A percentile compares a stretch with the other conserved stretches of the same genome.
Conservation (phyloP, 2,329 filamentous ascomycete genomes). For the Dichotomopilus funicola region DNA sequence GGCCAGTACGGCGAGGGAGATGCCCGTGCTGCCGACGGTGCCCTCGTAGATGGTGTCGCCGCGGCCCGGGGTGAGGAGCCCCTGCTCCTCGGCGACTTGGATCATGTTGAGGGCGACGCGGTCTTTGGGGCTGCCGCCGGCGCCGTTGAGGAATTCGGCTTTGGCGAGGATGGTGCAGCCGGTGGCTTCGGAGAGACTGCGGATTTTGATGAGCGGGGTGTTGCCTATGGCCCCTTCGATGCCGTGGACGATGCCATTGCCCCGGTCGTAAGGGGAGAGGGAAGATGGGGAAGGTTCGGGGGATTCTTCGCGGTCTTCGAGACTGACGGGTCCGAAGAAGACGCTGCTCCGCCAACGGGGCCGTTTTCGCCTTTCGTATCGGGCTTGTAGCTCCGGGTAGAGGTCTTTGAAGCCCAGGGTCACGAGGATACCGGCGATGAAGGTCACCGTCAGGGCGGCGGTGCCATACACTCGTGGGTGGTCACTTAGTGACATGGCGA, state of each 20-base stretch:
- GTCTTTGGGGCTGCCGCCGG: conserved; percentile 90
- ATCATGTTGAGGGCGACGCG: conserved; percentile 91
- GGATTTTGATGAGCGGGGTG: conserved; percentile 82
- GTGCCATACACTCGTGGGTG: conserved; percentile 57
- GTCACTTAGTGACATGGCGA: conserved; percentile 51
- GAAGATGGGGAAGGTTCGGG: background rate
- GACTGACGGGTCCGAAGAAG: conserved; percentile 44
- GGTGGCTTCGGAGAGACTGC: conserved; percentile 76
- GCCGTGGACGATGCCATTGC: conserved; percentile 57
- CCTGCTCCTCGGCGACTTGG: conserved; percentile 67
- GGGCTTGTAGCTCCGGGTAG: conserved; percentile 65
- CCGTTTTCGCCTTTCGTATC: conserved; percentile 46
- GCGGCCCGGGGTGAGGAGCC: conserved; percentile 67
- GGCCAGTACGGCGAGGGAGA: conserved; percentile 84
- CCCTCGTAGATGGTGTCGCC: conserved; percentile 97
- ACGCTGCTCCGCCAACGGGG: conserved; percentile 36
- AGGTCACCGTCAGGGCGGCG: conserved; percentile 63
- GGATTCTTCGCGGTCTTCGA: conserved; percentile 49
- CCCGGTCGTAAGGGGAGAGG: conserved; percentile 19
- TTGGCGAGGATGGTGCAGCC: conserved; percentile 88
- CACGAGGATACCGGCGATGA: conserved; percentile 68
- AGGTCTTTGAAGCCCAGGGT: conserved; percentile 75
- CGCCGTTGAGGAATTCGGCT: conserved; percentile 93
- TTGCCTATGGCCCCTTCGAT: conserved; percentile 91
- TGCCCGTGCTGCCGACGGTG: conserved; percentile 92